A percentile compares a stretch with the other conserved stretches of the same genome.
Evolutionary conservation across 202 grass and related monocot species (phyloP).

Genomic region (Schoenoplectus triqueter): DNA sequence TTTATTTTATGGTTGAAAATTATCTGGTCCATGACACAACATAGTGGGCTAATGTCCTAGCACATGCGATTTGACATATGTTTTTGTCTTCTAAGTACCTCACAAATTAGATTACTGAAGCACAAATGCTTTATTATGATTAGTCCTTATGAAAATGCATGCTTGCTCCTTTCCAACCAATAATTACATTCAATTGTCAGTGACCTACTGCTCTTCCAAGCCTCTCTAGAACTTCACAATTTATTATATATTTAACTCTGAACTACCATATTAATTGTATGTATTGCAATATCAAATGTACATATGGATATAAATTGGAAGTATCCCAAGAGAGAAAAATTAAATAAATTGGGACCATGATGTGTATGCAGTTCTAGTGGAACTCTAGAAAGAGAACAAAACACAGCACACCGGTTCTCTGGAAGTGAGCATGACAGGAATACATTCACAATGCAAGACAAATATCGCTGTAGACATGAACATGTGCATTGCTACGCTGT

Average conservation of each 20-base stretch:
- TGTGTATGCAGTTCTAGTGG: neutral
- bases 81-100: slow-evolving; percentile 21
- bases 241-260: slow-evolving; percentile 1
- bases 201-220: slow-evolving; percentile 1
- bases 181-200: neutral
- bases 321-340: slow-evolving; percentile 4
- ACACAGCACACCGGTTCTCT: slow-evolving; percentile 27
- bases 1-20: slow-evolving; percentile 20
- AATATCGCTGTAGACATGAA: slow-evolving; percentile 23
- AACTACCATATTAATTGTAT: neutral
- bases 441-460: slow-evolving; percentile 26
- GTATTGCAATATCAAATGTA: neutral
- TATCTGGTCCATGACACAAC: slow-evolving; percentile 30
- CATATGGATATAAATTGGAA: slow-evolving; percentile 11
- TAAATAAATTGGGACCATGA: slow-evolving; percentile 31
- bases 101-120: slow-evolving; percentile 29
- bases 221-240: slow-evolving; percentile 10
- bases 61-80: slow-evolving; percentile 20
- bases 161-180: slow-evolving; percentile 29
- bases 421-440: slow-evolving; percentile 21
- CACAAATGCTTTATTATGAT: slow-evolving; percentile 22
- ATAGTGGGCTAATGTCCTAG: slow-evolving; percentile 12
- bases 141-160: slow-evolving; percentile 34
- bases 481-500: slow-evolving; percentile 35
- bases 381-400: slow-evolving; percentile 29